These are phyloP conservation scores for Colletotrichum eremochloae DNA, from an alignment of 2,329 filamentous ascomycete species.

Conservation along the genomic window DNA sequence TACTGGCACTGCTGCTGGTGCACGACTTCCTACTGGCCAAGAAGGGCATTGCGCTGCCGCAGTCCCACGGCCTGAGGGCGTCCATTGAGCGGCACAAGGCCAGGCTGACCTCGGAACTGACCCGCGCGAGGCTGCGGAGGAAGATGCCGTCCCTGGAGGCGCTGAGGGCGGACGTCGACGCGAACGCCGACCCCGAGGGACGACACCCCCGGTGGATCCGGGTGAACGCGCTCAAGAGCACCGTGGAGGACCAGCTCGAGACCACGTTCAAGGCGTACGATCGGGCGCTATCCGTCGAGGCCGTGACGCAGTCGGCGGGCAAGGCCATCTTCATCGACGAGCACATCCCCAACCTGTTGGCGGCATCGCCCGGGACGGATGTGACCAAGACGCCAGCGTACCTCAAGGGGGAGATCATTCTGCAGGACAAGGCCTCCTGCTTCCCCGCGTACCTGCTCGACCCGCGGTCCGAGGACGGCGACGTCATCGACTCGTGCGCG, in stretches of 20 bases:
- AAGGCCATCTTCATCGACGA: slow-evolving; percentile 79
- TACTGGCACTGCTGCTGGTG: slow-evolving; percentile 83
- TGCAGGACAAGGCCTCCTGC: slow-evolving; percentile 97
- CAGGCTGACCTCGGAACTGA: slow-evolving; percentile 85
- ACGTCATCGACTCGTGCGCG: slow-evolving; percentile 92
- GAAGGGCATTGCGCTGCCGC: slow-evolving; percentile 83
- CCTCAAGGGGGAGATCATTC: slow-evolving; percentile 80
- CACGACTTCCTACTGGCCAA: slow-evolving; percentile 90
- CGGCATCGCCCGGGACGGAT: slow-evolving; percentile 78
- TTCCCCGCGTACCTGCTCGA: slow-evolving; percentile 93
- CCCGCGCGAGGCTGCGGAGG: slow-evolving; percentile 79
- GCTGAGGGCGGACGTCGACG: slow-evolving; percentile 71
- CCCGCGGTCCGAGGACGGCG: slow-evolving; percentile 74
- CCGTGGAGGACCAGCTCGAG: slow-evolving; percentile 77
- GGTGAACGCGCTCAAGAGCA: slow-evolving; percentile 83
- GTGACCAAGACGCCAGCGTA: slow-evolving; percentile 82
- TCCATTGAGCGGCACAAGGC: slow-evolving; percentile 85
- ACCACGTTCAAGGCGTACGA: slow-evolving; percentile 79
- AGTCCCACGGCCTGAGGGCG: slow-evolving; percentile 81
- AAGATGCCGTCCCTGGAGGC: slow-evolving; percentile 77
- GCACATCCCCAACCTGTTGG: slow-evolving; percentile 86
- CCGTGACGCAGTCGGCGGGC: slow-evolving; percentile 63
- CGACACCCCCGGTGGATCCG: slow-evolving; percentile 91
- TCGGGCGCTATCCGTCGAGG: slow-evolving; percentile 66
- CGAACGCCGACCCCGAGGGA: slow-evolving; percentile 63